Evolutionary conservation across 352 stramenopile genomes (phyloP), one percentile per base, ranked within the genome.

Genomic region (Globisporangium perplexum): DNA sequence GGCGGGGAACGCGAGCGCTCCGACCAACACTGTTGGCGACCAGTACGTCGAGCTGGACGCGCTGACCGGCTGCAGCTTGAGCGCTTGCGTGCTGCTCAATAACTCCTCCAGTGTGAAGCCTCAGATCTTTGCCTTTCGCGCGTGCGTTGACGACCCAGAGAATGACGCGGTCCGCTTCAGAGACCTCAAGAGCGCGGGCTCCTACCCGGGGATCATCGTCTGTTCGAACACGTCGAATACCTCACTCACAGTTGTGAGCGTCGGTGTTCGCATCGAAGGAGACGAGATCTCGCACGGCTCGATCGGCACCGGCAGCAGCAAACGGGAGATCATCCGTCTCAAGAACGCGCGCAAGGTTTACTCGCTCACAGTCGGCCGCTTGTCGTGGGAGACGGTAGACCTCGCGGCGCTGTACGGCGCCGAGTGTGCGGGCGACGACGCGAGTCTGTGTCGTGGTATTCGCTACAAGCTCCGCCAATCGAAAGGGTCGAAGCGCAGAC

Each of bases 281-380:
- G 52, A 50, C 5, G 41, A 57, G 26, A 57, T 57, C 33, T 36
- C 12, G 28, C 14, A 35, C 18, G 23, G 8, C 8, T 35, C 35
- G 18, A 41, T 48, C 24, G 10, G 8, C 14, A 3, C 20, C 3
- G 11, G 18, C 15, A 28, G 24, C 31, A 20, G 11, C 2, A 39
- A 28, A 4, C 26, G 28, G 12, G 20, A 47, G 7, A 26, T 24
- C 17, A 15, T 50, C 6, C 52, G 43, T 5, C 43, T 58, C 7
- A 58, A 51, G 30, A 70, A 67, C 31, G 28, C 62, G 7, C 51
- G 64, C 38, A 68, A 65, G n/a, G 18, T 68, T 11, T 63, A 56
- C 43, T 55, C 64, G 26, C 42, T 65, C 49, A 71, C 60, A 14
- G 28, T 65, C 22, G 55, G 64, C 0, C 64, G 53, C 1, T 36